Percentiles rank a stretch among this genome's conserved stretches.
phyloP scores from a whole-genome alignment of 768 basidiomycete genomes.

The Tulasnella sp. region DNA sequence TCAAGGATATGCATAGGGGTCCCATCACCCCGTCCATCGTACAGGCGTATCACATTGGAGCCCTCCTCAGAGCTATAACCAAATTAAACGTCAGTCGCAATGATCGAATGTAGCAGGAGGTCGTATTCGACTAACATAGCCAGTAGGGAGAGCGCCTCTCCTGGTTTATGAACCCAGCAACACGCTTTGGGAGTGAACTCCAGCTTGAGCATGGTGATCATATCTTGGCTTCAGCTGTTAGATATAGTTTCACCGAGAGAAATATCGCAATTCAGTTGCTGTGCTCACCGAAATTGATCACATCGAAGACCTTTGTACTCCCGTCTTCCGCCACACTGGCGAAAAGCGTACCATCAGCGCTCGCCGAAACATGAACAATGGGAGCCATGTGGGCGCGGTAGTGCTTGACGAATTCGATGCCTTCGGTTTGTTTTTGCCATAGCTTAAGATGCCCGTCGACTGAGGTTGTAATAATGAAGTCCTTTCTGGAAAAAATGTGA shows the following conservation, averaged over 20 bases:
- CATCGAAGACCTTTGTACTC: slow-evolving; percentile 91
- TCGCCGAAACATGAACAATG: slow-evolving; percentile 70
- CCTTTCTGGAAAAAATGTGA: slow-evolving; percentile 49
- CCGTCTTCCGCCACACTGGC: slow-evolving; percentile 89
- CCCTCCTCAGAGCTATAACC: slow-evolving; percentile 59
- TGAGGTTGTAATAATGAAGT: slow-evolving; percentile 90
- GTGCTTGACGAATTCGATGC: slow-evolving; percentile 97
- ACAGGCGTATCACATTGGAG: slow-evolving; percentile 70
- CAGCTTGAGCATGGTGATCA: slow-evolving; percentile 96
- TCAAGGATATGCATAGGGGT: slow-evolving; percentile 65
- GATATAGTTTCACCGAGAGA: neutral
- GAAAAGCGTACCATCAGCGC: slow-evolving; percentile 84
- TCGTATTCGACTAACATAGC: slow-evolving; percentile 55
- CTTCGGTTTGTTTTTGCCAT: slow-evolving; percentile 97
- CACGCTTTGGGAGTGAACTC: slow-evolving; percentile 77
- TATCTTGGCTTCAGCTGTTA: slow-evolving; percentile 45
- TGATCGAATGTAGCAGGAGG: slow-evolving; percentile 7
- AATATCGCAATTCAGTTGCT: neutral
- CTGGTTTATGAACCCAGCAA: slow-evolving; percentile 89
- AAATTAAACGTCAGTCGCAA: slow-evolving; percentile 7
- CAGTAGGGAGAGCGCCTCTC: slow-evolving; percentile 76
- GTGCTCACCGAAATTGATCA: slow-evolving; percentile 85
- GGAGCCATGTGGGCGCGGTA: slow-evolving; percentile 85
- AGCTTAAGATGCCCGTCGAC: slow-evolving; percentile 91
- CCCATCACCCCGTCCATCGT: slow-evolving; percentile 83